Evolutionary conservation across 148 eudicot genomes (phyloP).

Genomic region (Rhododendron griersonianum): DNA sequence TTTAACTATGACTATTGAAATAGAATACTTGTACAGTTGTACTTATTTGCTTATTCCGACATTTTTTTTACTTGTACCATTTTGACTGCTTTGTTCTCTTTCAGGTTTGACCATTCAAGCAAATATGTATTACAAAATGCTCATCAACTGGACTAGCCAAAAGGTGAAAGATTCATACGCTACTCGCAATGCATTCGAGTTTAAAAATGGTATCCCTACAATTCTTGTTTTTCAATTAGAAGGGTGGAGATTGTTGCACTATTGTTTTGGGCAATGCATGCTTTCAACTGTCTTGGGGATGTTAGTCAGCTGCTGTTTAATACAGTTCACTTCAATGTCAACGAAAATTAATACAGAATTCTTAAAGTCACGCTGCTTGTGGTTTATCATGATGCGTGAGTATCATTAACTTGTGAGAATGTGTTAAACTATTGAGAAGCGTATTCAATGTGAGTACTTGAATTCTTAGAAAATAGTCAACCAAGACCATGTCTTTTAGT

Average conservation of each 20-base stretch:
- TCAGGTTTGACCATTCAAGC: constrained; percentile 95
- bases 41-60: neutral
- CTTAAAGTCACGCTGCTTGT: neutral
- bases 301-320: neutral
- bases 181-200: constrained; percentile 78
- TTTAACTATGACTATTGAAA: neutral
- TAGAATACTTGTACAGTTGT: neutral
- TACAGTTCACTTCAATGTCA: neutral
- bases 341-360: neutral
- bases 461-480: neutral
- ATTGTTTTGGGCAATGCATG: neutral
- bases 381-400: neutral
- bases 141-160: constrained; percentile 96
- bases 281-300: neutral
- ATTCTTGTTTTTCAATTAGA: neutral
- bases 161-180: constrained; percentile 78
- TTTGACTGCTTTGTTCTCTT: constrained; percentile 10
- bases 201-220: constrained; percentile 65
- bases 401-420: neutral
- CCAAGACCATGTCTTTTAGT: neutral
- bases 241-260: neutral
- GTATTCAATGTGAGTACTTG: neutral
- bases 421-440: constrained; percentile 5
- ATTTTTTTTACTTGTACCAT: neutral
- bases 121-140: constrained; percentile 84